These are phyloP conservation scores for Kitagawia praeruptora DNA, from an alignment of 129 eudicot genomes.

Conservation along the genomic window DNA sequence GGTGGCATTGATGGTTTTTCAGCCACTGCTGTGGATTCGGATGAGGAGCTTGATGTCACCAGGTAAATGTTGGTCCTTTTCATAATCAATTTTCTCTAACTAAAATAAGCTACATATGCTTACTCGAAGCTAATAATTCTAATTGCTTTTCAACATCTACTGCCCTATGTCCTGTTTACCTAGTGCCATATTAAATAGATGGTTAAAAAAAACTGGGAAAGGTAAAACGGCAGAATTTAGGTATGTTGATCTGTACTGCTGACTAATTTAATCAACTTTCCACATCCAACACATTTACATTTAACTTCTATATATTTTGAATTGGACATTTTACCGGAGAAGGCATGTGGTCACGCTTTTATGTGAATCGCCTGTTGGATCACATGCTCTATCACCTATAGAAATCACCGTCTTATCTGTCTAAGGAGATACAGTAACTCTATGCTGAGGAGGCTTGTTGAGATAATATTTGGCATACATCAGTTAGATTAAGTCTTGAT, in stretches of 20 bases:
- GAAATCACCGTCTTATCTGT: background rate
- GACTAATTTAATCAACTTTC: background rate
- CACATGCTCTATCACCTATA: background rate
- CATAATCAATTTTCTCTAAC: background rate
- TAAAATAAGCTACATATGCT: background rate
- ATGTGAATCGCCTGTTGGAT: background rate
- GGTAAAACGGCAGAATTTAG: background rate
- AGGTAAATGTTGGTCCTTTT: conserved; percentile 36
- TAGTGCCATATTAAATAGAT: background rate
- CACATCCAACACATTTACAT: background rate
- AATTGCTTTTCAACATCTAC: background rate
- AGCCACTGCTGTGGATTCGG: conserved; percentile 80
- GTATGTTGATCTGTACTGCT: background rate
- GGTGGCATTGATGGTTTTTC: conserved; percentile 82
- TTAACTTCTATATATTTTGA: background rate
- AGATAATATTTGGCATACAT: background rate
- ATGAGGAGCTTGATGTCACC: conserved; percentile 64
- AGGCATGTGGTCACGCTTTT: background rate
- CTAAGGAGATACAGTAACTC: background rate
- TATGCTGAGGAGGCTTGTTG: no score
- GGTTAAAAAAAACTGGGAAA: background rate
- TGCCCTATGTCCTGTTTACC: background rate
- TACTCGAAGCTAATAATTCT: background rate
- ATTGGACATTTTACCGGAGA: background rate
- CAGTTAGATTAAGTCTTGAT: background rate